Conservation (phyloP, 371 early-diverging fungal species). For the Actinomucor elegans region DNA sequence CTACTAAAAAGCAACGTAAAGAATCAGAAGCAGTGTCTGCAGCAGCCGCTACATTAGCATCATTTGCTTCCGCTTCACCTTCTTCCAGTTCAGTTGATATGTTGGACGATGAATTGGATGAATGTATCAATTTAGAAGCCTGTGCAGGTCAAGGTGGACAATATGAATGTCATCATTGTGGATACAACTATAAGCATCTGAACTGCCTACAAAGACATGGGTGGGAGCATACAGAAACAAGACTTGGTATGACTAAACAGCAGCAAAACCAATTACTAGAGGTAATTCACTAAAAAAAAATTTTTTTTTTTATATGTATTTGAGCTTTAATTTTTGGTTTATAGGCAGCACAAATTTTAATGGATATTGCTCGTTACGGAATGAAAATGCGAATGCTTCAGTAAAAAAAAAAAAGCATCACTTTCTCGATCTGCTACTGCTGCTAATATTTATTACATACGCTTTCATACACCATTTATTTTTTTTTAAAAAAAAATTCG, state of each 20-base stretch:
- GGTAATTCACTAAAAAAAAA: conserved; percentile 22
- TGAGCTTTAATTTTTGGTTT: conserved; percentile 12
- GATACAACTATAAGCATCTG: conserved; percentile 29
- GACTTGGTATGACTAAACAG: conserved; percentile 31
- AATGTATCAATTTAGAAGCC: conserved; percentile 28
- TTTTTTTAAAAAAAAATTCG: too few species aligned
- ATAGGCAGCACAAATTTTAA: conserved; percentile 55
- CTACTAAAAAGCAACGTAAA: conserved; percentile 21
- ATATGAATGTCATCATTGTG: conserved; percentile 37
- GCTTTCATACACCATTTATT: too few species aligned
- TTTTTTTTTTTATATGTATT: not conserved
- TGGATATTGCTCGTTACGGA: conserved; percentile 49
- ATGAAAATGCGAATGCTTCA: conserved; percentile 37
- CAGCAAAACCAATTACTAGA: conserved; percentile 51
- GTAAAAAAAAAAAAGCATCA: too few species aligned
- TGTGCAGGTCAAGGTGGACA: conserved; percentile 29
- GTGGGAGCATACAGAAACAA: conserved; percentile 30
- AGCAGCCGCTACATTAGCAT: conserved; percentile 48
- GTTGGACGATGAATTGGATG: conserved; percentile 7
- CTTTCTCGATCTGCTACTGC: too few species aligned
- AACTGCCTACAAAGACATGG: conserved; percentile 41
- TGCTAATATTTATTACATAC: too few species aligned
- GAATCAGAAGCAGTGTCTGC: conserved; percentile 38
- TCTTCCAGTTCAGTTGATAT: conserved; percentile 1
- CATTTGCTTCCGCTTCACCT: conserved; percentile 32